Evolutionary conservation across 2,329 filamentous ascomycete species (phyloP).

Genomic region (Apiospora phragmitis): DNA sequence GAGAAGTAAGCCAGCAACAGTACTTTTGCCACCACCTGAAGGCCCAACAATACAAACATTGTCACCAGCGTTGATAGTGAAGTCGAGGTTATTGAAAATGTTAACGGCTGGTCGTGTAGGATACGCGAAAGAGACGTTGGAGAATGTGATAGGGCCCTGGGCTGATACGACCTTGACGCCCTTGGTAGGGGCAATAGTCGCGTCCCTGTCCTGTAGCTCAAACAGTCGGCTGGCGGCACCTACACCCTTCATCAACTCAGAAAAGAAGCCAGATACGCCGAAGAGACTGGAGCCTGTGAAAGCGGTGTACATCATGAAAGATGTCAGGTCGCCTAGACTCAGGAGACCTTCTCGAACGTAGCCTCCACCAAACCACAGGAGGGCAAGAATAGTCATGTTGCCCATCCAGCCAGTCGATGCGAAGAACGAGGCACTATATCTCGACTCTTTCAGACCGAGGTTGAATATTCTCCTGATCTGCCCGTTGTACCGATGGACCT

Average conservation of each 20-base stretch:
- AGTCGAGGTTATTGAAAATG: constrained; percentile 87
- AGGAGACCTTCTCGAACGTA: constrained; percentile 87
- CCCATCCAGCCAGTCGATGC: constrained; percentile 83
- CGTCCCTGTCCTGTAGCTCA: constrained; percentile 87
- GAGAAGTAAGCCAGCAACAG: constrained; percentile 86
- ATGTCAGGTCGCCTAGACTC: constrained; percentile 88
- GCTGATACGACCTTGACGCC: constrained; percentile 79
- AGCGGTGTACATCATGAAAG: constrained; percentile 97
- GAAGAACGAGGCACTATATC: constrained; percentile 91
- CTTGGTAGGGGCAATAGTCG: constrained; percentile 83
- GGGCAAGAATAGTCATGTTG: constrained; percentile 91
- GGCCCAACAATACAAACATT: constrained; percentile 97
- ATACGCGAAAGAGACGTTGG: constrained; percentile 85
- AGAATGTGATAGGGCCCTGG: constrained; percentile 85
- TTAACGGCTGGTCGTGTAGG: constrained; percentile 88
- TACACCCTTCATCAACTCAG: constrained; percentile 97
- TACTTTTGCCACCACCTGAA: constrained; percentile 94
- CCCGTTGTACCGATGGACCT: constrained; percentile 86
- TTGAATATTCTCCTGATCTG: constrained; percentile 92
- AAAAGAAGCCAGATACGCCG: constrained; percentile 93
- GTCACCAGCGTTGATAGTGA: constrained; percentile 87
- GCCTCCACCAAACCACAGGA: constrained; percentile 86
- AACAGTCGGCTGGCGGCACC: constrained; percentile 96
- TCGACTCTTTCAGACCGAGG: constrained; percentile 81
- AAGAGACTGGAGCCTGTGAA: constrained; percentile 86